Evolutionary conservation across 306 rosid genomes (phyloP), one percentile per base, ranked within the genome.

Genomic region (Malus asiatica): DNA sequence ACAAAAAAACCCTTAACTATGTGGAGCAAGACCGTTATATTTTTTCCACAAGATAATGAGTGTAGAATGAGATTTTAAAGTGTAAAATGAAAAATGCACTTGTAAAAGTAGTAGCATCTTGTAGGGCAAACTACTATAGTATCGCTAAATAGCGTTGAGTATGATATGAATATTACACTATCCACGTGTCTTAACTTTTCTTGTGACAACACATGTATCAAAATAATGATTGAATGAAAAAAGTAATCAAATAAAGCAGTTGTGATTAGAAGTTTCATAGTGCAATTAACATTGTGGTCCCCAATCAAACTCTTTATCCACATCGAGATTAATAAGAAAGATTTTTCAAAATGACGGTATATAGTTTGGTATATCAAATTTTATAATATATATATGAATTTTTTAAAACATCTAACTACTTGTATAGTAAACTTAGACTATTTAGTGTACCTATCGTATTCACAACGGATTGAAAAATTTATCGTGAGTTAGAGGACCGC

Each of bases 181-280:
- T 61, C 33, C 6, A 2, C 3, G 20, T 66, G 35, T 38, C 16
- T 6, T 48, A 48, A 48, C 20, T 48, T 15, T 19, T 22, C 11
- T 19, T 33, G 42, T 66, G 48, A 51, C 52, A 38, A 35, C 23
- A 16, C 46, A 52, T 32, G 62, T 20, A 61, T 67, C 14, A 78
- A 46, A 46, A 71, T 48, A 48, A 16, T 51, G 20, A 51, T 51
- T 72, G 78, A 76, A 42, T 27, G 63, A 42, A 70, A 70, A 61
- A 40, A 66, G 46, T 20, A 42, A 63, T n/a, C 23, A 33, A 70
- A 60, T 12, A 25, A 25, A 25, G 35, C 38, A 27, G 1, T 27
- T 27, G 75, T 18, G 78, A 81, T 65, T 51, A 71, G 82, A 80
- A 45, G 68, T 42, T 59, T 76, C 77, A 74, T 76, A 60, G 82